Base-by-base conservation (phyloP, 2,329 filamentous ascomycete genomes). In the Pseudogymnoascus sp. region DNA sequence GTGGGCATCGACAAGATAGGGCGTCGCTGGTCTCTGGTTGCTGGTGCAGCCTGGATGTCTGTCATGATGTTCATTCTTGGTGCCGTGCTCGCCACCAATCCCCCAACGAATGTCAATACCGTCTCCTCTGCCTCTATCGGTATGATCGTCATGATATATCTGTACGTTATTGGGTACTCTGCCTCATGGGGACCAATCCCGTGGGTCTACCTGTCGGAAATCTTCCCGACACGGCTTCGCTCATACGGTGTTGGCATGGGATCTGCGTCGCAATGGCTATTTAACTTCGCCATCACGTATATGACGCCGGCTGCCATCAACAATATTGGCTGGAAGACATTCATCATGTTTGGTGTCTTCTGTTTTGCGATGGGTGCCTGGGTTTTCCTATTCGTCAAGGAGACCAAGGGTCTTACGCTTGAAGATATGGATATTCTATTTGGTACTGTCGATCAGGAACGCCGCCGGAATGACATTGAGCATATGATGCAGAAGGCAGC, bases 201-300 rank as follows among this genome's bases (percentile, higher is more conserved):
- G 14, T 83, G 81, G 80, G 74, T 81, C 1, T 83, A 82, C 68
- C 75, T 78, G 65, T 76, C 76, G 1, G 77, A 80, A 65, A 81
- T 83, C 64, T 84, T 83, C 71, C 80, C 81, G 0, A 78, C 76
- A 0, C 73, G 81, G 76, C 67, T 62, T 2, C 69, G 70, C 73
- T 76, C 59, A 76, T 89, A 35, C 77, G 87, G 66, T 68, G 86
- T 90, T 29, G 81, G 85, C 3, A 78, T 89, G 53, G 86, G 81
- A 0, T 86, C 87, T 0, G 85, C 83, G 1, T 88, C 84, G 0
- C 86, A 90, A 70, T 89, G 86, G 86, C 75, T 90, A 1, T 89
- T 90, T 75, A 90, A 90, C 71, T 87, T 89, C 65, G 81, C 86
- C 14, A 82, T 88, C 62, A 83, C 85, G 0, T 74, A 79, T 21